Evolutionary conservation across 2,329 filamentous ascomycete genomes (phyloP).

Genomic region (Parastagonospora nodorum): DNA sequence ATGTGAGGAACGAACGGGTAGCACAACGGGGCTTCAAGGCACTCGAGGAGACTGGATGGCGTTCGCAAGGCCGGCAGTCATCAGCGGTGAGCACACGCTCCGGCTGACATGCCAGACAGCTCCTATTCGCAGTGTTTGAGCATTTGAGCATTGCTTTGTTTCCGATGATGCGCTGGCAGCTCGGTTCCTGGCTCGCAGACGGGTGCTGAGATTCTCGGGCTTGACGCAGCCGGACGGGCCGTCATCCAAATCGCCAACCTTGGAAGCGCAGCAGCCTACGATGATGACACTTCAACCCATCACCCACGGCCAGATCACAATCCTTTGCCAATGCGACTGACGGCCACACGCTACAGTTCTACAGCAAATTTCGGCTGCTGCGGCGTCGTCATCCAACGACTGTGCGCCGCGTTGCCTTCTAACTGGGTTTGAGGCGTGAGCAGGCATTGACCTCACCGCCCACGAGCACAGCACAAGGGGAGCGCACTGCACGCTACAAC

Average conservation of each 20-base stretch:
- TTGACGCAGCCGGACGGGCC: constrained; percentile 10
- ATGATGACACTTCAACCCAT: background rate
- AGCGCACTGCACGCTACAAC: constrained; percentile 7
- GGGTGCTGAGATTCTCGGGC: background rate
- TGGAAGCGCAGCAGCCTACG: background rate
- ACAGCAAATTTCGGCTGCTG: constrained; percentile 24
- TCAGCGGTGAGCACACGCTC: background rate
- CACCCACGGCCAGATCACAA: constrained; percentile 5
- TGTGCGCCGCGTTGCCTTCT: constrained; percentile 34
- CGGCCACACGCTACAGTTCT: constrained; percentile 24
- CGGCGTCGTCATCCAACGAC: constrained; percentile 35
- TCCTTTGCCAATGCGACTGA: constrained; percentile 30
- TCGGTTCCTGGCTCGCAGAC: constrained; percentile 19
- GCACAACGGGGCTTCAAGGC: background rate
- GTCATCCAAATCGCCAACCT: constrained; percentile 4
- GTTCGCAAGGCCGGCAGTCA: constrained; percentile 5
- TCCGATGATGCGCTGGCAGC: constrained; percentile 25
- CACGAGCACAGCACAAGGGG: constrained; percentile 9
- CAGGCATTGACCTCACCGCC: background rate
- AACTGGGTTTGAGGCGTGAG: background rate
- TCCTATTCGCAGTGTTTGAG: constrained; percentile 8
- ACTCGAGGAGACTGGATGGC: background rate
- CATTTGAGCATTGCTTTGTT: background rate
- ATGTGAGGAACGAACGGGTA: background rate
- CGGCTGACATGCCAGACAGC: constrained; percentile 12